phyloP scores from a whole-genome alignment of 352 stramenopile species.

The Globisporangium cederbergense region DNA sequence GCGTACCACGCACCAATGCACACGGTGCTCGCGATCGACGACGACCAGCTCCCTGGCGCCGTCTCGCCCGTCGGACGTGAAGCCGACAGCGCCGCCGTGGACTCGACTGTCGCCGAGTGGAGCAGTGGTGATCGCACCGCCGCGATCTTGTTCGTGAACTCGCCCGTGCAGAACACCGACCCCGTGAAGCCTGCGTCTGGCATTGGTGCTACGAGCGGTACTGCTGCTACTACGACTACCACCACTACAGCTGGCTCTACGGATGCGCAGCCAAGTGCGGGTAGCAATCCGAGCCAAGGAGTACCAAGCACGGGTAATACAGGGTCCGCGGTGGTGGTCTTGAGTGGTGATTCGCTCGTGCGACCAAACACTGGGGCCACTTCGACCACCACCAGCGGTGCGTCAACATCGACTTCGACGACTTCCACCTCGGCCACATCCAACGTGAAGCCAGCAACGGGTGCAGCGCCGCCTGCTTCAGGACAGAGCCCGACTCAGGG shows the following conservation, averaged over 20 bases:
- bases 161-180: constrained; percentile 9
- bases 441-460: constrained; percentile 4
- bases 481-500: not conserved
- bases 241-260: not conserved
- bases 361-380: not conserved
- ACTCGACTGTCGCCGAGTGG: constrained; percentile 8
- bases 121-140: not conserved
- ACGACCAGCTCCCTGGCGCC: not conserved
- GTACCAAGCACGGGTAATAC: not conserved
- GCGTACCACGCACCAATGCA: not conserved
- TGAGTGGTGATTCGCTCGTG: not conserved
- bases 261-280: not conserved
- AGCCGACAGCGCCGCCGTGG: not conserved
- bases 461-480: not conserved
- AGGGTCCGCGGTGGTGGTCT: not conserved
- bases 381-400: not conserved
- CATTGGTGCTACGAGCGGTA: not conserved
- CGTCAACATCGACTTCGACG: not conserved
- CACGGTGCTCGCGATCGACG: not conserved
- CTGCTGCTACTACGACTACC: not conserved
- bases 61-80: constrained; percentile 3
- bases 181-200: not conserved
- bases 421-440: not conserved
- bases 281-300: not conserved
- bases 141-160: constrained; percentile 4